Base-by-base conservation (phyloP, 805 yeast species). In the Suhomyces vadensis region DNA sequence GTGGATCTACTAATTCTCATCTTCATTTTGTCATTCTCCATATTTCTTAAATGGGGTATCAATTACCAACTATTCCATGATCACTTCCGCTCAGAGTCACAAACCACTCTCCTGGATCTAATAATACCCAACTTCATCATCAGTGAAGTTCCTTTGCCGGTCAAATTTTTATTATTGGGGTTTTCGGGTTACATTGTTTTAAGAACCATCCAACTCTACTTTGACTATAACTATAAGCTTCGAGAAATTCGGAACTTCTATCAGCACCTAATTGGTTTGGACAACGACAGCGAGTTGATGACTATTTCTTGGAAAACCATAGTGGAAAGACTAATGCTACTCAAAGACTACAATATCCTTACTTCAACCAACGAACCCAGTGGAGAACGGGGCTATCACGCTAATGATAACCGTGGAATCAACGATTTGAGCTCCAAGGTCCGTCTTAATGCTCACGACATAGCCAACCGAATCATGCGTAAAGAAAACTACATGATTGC, bases 391-490 rank as follows among this genome's bases (percentile, higher is more conserved):
- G 33, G 33, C n/a, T 29, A 29, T n/a, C 55, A 61, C 6, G 48
- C 52, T 8, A 50, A 51, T 24, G 40, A 53, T 8, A 55, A 63
- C 8, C 42, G 23, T 6, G 56, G 54, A 5, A 48, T 60, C 41
- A 67, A 65, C 49, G 91, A 85, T 57, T 71, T 82, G 46, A 83
- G 79, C 48, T 81, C 90, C 1, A 86, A 85, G 56, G 79, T 81
- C 41, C 73, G 91, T 50, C 74, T 94, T 42, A 92, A 87, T 57
- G 96, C 98, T 3, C 97, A 91, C 62, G 94, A 85, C 56, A 87
- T 94, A 41, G 98, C 97, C 10, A 95, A 94, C 60, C 73, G 99
- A 46, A 86, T 94, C 44, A 91, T 94, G 99, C 74, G 99, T 48
- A 87, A 83, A 53, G 99, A 94, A 48, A 94, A 94, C 60, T 94